Evolutionary conservation across 2,329 filamentous ascomycete genomes (phyloP).

Genomic region (Pyrenochaeta sp.): DNA sequence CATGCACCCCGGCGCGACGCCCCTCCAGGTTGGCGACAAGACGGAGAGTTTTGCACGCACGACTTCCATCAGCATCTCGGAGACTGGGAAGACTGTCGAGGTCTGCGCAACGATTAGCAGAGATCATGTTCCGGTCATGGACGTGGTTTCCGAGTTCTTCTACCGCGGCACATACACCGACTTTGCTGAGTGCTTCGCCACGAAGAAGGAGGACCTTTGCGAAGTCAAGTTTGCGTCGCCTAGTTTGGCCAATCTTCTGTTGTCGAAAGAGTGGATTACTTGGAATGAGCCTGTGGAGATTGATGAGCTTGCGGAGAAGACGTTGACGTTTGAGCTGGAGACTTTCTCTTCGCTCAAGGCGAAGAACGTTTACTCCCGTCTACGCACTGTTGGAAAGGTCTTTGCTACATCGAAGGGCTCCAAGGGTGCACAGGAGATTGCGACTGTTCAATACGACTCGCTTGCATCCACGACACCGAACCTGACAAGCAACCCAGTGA

Average conservation of each 20-base stretch:
- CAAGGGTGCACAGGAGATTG: constrained; percentile 96
- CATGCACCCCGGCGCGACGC: constrained; percentile 95
- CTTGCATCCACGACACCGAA: constrained; percentile 86
- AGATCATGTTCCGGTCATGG: constrained; percentile 87
- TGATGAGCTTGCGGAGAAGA: too few species aligned
- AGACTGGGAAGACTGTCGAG: constrained; percentile 99
- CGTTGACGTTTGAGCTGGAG: too few species aligned
- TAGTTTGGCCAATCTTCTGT: constrained; percentile 91
- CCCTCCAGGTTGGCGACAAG: constrained; percentile 92
- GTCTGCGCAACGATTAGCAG: constrained; percentile 96
- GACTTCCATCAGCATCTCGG: constrained; percentile 97
- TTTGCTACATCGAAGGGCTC: too few species aligned
- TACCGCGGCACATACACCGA: constrained; percentile 94
- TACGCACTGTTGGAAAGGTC: too few species aligned
- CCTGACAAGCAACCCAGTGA: constrained; percentile 97
- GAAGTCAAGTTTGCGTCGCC: constrained; percentile 85
- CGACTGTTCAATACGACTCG: constrained; percentile 94
- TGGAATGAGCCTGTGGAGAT: too few species aligned
- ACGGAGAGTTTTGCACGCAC: constrained; percentile 93
- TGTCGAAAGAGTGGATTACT: constrained; percentile 98
- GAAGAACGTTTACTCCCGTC: too few species aligned
- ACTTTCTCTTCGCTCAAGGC: too few species aligned
- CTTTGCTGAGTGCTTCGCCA: constrained; percentile 98
- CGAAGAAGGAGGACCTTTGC: constrained; percentile 94
- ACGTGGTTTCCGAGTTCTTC: constrained; percentile 97